Percentiles rank a stretch among this genome's conserved stretches.
These are phyloP conservation scores for Gentiana macrophylla DNA, from an alignment of 257 asterid genomes.

Conservation along the genomic window DNA sequence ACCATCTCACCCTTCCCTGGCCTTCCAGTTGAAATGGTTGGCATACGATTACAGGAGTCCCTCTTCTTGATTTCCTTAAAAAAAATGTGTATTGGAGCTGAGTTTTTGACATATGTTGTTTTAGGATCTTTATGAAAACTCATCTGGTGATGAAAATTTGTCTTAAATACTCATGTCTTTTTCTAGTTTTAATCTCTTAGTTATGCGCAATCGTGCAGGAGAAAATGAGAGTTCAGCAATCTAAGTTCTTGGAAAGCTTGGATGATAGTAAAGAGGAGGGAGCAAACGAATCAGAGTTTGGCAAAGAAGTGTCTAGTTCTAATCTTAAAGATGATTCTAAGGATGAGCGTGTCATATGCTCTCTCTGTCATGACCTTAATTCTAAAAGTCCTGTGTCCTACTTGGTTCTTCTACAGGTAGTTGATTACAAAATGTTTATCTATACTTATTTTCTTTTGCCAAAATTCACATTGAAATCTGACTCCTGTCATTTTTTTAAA, in stretches of 20 bases:
- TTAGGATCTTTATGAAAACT: no score
- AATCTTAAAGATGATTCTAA: conserved; percentile 28
- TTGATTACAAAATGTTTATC: conserved; percentile 10
- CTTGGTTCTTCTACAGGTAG: conserved; percentile 91
- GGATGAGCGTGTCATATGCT: conserved; percentile 62
- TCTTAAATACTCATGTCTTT: background rate
- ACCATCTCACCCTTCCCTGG: no score
- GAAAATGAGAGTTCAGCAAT: conserved; percentile 85
- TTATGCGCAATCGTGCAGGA: conserved; percentile 39
- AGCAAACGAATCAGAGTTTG: conserved; percentile 41
- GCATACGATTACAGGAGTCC: no score
- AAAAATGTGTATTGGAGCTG: no score
- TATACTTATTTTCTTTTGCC: conserved; percentile 5
- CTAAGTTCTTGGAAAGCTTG: conserved; percentile 69
- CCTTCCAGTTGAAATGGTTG: no score
- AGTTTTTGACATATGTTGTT: no score
- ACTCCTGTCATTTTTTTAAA: conserved; percentile 20
- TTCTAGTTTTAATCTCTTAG: conserved; percentile 9
- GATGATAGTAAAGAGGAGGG: conserved; percentile 46
- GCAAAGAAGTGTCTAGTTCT: conserved; percentile 35
- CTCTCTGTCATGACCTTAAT: conserved; percentile 78
- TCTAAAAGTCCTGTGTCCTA: conserved; percentile 74
- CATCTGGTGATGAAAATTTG: background rate
- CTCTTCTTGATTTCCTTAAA: no score
- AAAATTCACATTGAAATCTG: conserved; percentile 4